Base-by-base conservation (phyloP, 2,329 filamentous ascomycete species). In the Cladorrhinum sp. region DNA sequence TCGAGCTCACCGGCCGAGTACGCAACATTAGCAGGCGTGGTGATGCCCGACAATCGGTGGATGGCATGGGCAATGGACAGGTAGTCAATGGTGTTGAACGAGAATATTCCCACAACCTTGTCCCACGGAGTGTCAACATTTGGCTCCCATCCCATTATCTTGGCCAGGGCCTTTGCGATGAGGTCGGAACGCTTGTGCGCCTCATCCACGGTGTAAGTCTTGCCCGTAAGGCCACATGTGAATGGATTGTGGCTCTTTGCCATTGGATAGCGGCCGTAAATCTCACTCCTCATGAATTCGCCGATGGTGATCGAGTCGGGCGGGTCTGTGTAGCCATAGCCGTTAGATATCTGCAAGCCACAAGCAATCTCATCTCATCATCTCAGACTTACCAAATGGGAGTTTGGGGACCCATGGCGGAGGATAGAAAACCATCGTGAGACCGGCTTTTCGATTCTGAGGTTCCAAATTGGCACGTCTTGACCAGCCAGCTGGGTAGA, bases 1-100 rank as follows among this genome's bases (percentile, higher is more conserved):
- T 86, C 85, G 55, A 93, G 78, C 71, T 94, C 90, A 3, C 79
- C 73, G 3, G 82, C 81, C 10, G 86, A 89, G 73, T 92, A 92
- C 2, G 86, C 86, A 12, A 90, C 89, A 71, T 90, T 93, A 59
- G 89, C 90, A 1, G 89, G 88, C 0, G 87, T 88, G 60, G 87
- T 82, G 60, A 94, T 82, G 62, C 89, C 91, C n/a, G 86, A 86
- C 14, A 93, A 76, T 60, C 88, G 82, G 72, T 94, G 91, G 16
- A 90, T 81, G 2, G 90, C 88, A 81, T 90, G 91, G 42, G 84
- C 84, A 28, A 92, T 75, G 3, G 89, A 85, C 63, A 92, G 76
- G 57, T 88, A 91, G 73, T 95, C 90, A 64, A 95, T 86, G 28
- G 90, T 91, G 72, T 96, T 96, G 62, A 92, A 75, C n/a, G 88